These are phyloP conservation scores for Jamesozyma spencerorum DNA, from an alignment of 805 yeast species.

Conservation along the genomic window DNA sequence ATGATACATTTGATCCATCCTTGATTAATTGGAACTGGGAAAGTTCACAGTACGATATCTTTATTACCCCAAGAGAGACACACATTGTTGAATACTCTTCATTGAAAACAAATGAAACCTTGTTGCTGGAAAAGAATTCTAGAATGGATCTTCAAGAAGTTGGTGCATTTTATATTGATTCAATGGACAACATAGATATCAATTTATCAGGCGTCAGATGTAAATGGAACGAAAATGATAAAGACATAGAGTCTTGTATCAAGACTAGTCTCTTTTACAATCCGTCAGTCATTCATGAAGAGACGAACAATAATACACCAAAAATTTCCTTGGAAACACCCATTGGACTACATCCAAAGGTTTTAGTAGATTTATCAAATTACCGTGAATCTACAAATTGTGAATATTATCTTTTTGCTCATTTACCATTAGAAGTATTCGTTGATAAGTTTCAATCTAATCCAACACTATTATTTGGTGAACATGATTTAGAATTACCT, in stretches of 20 bases:
- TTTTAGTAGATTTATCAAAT: conserved; percentile 14
- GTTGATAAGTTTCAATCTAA: conserved; percentile 47
- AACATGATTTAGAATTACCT: conserved; percentile 50
- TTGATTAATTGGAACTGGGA: conserved; percentile 6
- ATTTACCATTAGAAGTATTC: conserved; percentile 39
- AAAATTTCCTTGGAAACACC: conserved; percentile 22
- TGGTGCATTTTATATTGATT: conserved; percentile 24
- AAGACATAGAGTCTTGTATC: conserved; percentile 17
- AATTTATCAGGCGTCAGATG: conserved; percentile 25
- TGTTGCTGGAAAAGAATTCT: conserved; percentile 4
- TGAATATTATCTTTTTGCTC: conserved; percentile 35
- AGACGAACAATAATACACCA: not conserved
- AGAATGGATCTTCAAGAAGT: conserved; percentile 15
- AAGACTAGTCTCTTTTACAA: conserved; percentile 21
- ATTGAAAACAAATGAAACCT: conserved; percentile 4
- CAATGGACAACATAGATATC: conserved; percentile 15
- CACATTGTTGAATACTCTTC: conserved; percentile 18
- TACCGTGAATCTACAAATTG: conserved; percentile 26
- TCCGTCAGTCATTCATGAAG: conserved; percentile 4
- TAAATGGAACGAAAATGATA: conserved; percentile 14
- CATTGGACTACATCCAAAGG: conserved; percentile 33
- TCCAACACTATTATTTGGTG: conserved; percentile 42
- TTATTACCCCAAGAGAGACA: conserved; percentile 3
- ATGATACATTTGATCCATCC: not conserved
- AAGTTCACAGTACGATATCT: conserved; percentile 13